Evolutionary conservation across 2,329 filamentous ascomycete species (phyloP), one percentile per base, ranked within the genome.

Genomic region (Diaporthe humulicola): DNA sequence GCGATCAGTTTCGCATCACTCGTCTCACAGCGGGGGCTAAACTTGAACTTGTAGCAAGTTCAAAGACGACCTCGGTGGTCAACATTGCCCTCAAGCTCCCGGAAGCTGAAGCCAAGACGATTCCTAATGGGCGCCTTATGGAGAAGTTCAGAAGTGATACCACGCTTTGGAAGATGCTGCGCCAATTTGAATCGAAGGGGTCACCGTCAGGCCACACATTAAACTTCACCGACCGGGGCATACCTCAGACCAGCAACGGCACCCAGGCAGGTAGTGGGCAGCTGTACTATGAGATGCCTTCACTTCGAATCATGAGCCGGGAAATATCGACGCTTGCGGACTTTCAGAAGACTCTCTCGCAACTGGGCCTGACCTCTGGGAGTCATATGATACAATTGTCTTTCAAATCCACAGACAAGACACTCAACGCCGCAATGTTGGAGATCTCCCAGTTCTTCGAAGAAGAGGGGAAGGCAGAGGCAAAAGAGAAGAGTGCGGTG

Each of bases 141-240:
- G 93, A 97, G 81, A 98, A 97, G 81, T 95, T 98, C 76, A 92
- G 96, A 1, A 98, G 94, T 83, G 93, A 95, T 78, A 94, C 95
- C 48, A 94, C 95, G 25, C 82, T 99, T 83, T 99, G 97, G 97
- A 90, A 95, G 78, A 88, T 98, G 38, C 82, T 99, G 73, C 93
- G 97, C 75, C 95, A 97, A 81, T 98, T 98, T 78, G 97, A 99
- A 84, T 93, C 93, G 77, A 92, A 90, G 45, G 89, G 90, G 33
- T 90, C 90, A n/a, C 91, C 88, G 66, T 87, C 88, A 74, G 89
- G 88, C 12, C 87, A 85, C 71, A 90, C 87, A 73, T 86, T 94
- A 78, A 98, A 98, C 82, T 90, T 99, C 78, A 98, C 97, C 0
- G 95, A 93, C 19, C 89, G 96, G 76, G 95, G 93, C 3, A 88